These are phyloP conservation scores for Aspergillus unguis DNA, from an alignment of 2,329 filamentous ascomycete genomes.

Conservation along the genomic window DNA sequence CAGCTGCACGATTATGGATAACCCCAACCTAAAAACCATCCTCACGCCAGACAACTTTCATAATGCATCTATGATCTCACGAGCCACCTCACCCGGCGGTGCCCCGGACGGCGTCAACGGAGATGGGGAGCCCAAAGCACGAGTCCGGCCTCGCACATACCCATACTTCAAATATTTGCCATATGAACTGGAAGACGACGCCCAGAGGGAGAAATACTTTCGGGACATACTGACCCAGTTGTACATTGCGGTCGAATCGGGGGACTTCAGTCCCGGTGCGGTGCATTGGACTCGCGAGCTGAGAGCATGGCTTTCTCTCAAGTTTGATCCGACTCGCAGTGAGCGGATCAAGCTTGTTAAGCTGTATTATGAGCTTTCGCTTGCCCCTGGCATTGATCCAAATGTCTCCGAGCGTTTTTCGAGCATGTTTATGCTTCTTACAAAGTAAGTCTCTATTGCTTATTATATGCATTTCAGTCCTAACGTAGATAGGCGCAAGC, in stretches of 20 bases:
- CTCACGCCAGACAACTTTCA: conserved; percentile 38
- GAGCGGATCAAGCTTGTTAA: conserved; percentile 79
- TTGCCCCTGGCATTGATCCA: conserved; percentile 84
- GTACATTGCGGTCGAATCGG: conserved; percentile 84
- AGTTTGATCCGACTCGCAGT: conserved; percentile 90
- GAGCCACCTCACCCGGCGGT: conserved; percentile 77
- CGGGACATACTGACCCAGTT: conserved; percentile 88
- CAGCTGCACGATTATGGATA: conserved; percentile 34
- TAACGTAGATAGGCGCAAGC: conserved; percentile 67
- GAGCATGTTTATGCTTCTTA: conserved; percentile 92
- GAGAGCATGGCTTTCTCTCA: conserved; percentile 89
- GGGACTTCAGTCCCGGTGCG: conserved; percentile 90
- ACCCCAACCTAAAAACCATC: conserved; percentile 31
- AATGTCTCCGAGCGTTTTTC: conserved; percentile 83
- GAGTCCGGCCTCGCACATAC: conserved; percentile 77
- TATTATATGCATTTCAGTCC: conserved; percentile 5
- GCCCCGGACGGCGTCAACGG: conserved; percentile 49
- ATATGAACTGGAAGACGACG: conserved; percentile 78
- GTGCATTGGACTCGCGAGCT: conserved; percentile 97
- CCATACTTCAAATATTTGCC: conserved; percentile 89
- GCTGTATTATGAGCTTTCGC: conserved; percentile 88
- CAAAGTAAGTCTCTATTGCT: conserved; percentile 63
- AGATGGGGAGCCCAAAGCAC: conserved; percentile 60
- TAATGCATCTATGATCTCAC: conserved; percentile 67
- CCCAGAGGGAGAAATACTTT: conserved; percentile 72